Conservation (phyloP, 169 alveolate genomes). For the Eimeria sp. region DNA sequence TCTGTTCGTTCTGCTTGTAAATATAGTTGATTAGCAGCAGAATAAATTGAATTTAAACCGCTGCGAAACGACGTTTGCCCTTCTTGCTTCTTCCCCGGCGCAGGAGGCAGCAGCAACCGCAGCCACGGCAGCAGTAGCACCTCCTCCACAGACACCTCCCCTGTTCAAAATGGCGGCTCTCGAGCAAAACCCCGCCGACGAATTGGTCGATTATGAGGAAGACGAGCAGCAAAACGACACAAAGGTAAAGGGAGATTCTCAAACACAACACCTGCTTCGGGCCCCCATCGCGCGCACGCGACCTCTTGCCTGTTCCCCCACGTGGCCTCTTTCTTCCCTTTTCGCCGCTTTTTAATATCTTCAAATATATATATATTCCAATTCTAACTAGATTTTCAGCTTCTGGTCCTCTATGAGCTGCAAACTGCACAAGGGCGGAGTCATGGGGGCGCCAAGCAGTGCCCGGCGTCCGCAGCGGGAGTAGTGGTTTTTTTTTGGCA, state of each 20-base stretch:
- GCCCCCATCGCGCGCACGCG: slow-evolving; percentile 10
- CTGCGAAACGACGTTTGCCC: slow-evolving; percentile 24
- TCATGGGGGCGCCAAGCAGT: neutral
- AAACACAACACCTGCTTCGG: neutral
- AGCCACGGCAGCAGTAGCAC: slow-evolving; percentile 62
- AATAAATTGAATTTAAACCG: slow-evolving; percentile 16
- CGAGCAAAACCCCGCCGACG: slow-evolving; percentile 85
- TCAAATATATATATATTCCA: too few species aligned
- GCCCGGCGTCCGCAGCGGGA: neutral
- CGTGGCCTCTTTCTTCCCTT: neutral
- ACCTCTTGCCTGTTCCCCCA: neutral
- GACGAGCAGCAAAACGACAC: slow-evolving; percentile 82
- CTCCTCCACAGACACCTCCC: slow-evolving; percentile 35
- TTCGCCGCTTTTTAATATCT: neutral
- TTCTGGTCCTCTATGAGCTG: neutral
- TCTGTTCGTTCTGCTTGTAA: neutral
- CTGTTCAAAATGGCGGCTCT: slow-evolving; percentile 83
- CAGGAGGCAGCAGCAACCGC: slow-evolving; percentile 38
- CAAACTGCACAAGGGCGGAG: neutral
- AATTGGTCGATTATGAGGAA: slow-evolving; percentile 84
- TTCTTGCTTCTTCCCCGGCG: neutral
- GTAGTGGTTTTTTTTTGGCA: neutral
- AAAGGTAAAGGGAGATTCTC: slow-evolving; percentile 39
- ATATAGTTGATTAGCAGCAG: slow-evolving; percentile 18
- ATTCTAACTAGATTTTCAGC: neutral